A percentile compares a stretch with the other conserved stretches of the same genome.
phyloP scores from a whole-genome alignment of 2,329 filamentous ascomycete species.

The Colletotrichum kahawae region DNA sequence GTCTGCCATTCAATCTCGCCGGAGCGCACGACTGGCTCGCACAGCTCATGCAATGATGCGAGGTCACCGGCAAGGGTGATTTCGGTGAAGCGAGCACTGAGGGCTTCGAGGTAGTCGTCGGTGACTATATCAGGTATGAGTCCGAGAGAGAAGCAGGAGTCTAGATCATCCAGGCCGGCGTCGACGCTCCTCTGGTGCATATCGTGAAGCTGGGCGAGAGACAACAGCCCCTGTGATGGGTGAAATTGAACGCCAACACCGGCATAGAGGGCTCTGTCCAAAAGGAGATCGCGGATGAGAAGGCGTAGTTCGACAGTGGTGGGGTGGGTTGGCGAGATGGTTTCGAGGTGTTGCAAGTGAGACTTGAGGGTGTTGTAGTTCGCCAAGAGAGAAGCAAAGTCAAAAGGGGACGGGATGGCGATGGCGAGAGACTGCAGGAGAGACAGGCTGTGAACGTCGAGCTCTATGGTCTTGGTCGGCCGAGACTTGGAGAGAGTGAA shows the following conservation, averaged over 20 bases:
- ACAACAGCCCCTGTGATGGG: conserved; percentile 15
- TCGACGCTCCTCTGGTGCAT: conserved; percentile 30
- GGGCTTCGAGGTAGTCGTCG: conserved; percentile 20
- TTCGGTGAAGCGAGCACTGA: conserved; percentile 26
- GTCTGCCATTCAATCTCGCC: conserved; percentile 29
- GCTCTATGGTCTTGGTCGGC: conserved; percentile 21
- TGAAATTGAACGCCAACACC: conserved; percentile 29
- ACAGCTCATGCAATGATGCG: conserved; percentile 28
- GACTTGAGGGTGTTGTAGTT: conserved; percentile 29
- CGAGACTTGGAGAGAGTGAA: conserved; percentile 34
- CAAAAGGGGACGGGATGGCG: conserved; percentile 33
- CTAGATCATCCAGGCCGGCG: conserved; percentile 30
- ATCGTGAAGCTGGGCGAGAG: conserved; percentile 29
- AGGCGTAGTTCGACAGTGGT: conserved; percentile 29
- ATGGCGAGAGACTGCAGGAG: conserved; percentile 46
- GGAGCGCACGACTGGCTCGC: conserved; percentile 31
- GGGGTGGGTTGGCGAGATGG: conserved; percentile 8
- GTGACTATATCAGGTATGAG: conserved; percentile 24
- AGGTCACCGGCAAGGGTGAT: conserved; percentile 29
- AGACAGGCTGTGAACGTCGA: conserved; percentile 37
- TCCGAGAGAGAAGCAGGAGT: conserved; percentile 31
- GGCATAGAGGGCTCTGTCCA: conserved; percentile 31
- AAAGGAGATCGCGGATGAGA: conserved; percentile 29
- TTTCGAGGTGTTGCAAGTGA: conserved; percentile 19
- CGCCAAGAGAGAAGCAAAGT: conserved; percentile 27